A percentile compares a stretch with the other conserved stretches of the same genome.
These are phyloP conservation scores for Monosporascus cannonballus DNA, from an alignment of 2,329 filamentous ascomycete species.

Conservation along the genomic window DNA sequence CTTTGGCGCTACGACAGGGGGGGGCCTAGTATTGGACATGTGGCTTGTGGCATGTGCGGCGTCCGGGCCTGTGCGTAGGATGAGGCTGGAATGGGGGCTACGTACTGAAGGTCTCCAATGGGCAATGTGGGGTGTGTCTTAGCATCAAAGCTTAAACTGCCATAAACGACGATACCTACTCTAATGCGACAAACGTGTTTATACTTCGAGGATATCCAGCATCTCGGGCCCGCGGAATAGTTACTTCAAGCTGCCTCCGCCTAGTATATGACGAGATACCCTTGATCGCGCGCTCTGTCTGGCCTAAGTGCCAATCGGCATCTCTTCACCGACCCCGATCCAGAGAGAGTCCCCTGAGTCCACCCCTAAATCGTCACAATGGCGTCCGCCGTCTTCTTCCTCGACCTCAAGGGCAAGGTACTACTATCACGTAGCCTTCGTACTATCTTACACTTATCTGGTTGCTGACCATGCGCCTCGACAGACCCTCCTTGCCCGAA, in stretches of 20 bases:
- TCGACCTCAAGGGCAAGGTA: constrained; percentile 99
- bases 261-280: constrained; percentile 2
- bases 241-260: neutral
- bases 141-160: neutral
- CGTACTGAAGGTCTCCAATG: neutral
- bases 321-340: constrained; percentile 14
- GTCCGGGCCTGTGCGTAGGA: neutral
- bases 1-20: neutral
- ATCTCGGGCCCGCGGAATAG: neutral
- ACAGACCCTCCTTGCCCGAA: constrained; percentile 94
- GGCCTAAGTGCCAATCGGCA: constrained; percentile 26
- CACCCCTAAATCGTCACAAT: constrained; percentile 46
- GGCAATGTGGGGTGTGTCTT: neutral
- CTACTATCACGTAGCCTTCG: constrained; percentile 14
- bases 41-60: too few species aligned
- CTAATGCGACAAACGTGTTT: neutral
- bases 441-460: neutral
- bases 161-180: neutral
- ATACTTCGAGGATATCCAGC: neutral
- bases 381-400: constrained; percentile 97
- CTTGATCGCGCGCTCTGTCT: constrained; percentile 15
- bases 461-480: constrained; percentile 3
- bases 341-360: constrained; percentile 17
- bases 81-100: neutral
- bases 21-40: too few species aligned